phyloP scores from a whole-genome alignment of 805 yeast genomes.

The Candida taoyuanica region DNA sequence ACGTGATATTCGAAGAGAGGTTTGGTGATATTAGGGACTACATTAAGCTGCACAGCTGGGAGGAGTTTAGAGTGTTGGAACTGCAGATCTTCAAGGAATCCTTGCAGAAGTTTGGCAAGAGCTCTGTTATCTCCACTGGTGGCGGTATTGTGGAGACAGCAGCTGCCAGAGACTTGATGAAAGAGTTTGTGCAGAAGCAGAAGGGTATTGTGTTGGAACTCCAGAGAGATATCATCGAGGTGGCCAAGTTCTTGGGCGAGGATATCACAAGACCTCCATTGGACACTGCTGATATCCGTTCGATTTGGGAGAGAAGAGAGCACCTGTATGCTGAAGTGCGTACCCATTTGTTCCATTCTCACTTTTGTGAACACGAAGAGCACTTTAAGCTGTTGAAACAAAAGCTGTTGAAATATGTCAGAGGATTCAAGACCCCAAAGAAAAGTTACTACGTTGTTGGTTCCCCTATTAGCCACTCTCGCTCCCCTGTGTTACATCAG shows the following conservation, averaged over 20 bases:
- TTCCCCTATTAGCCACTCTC: slow-evolving; percentile 76
- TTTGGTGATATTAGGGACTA: slow-evolving; percentile 50
- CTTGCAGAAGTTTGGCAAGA: slow-evolving; percentile 34
- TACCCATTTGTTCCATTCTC: slow-evolving; percentile 70
- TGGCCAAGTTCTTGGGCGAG: slow-evolving; percentile 63
- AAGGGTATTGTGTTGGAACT: slow-evolving; percentile 80
- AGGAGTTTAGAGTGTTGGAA: slow-evolving; percentile 72
- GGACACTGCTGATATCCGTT: slow-evolving; percentile 68
- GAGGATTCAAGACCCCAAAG: slow-evolving; percentile 55
- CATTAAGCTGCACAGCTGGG: slow-evolving; percentile 77
- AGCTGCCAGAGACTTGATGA: slow-evolving; percentile 60
- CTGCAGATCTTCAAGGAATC: slow-evolving; percentile 48
- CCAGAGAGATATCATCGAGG: slow-evolving; percentile 81
- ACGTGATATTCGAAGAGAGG: slow-evolving; percentile 58
- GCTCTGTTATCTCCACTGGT: slow-evolving; percentile 82
- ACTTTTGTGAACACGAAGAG: slow-evolving; percentile 53
- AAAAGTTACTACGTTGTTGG: slow-evolving; percentile 71
- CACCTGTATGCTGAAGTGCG: slow-evolving; percentile 76
- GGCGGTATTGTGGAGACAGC: slow-evolving; percentile 90
- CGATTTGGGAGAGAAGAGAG: slow-evolving; percentile 83
- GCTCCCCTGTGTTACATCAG: slow-evolving; percentile 84
- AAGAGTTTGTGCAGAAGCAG: slow-evolving; percentile 39
- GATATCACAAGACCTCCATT: slow-evolving; percentile 85
- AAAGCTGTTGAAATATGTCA: slow-evolving; percentile 55
- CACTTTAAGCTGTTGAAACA: slow-evolving; percentile 55